phyloP scores from a whole-genome alignment of 2,329 filamentous ascomycete species.

The Colletotrichum tofieldiae region DNA sequence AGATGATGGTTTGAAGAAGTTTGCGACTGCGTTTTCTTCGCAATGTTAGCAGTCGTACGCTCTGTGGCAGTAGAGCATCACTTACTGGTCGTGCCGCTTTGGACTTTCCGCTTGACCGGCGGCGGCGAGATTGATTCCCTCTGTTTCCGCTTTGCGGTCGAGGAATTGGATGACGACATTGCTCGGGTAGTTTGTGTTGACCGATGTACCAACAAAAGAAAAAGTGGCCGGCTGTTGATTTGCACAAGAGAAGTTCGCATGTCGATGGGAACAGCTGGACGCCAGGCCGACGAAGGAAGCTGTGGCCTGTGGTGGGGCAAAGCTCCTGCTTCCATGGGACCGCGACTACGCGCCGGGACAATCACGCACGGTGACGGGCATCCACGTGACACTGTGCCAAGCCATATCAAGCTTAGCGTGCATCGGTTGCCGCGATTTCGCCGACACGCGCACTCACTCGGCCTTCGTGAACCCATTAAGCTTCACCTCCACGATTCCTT shows the following conservation, averaged over 20 bases:
- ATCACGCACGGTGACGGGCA: slow-evolving; percentile 19
- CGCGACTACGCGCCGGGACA: slow-evolving; percentile 26
- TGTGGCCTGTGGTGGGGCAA: slow-evolving; percentile 17
- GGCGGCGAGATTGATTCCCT: slow-evolving; percentile 68
- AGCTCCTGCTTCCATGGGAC: background rate
- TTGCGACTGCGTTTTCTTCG: slow-evolving; percentile 79
- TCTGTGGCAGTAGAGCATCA: background rate
- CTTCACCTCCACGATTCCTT: background rate
- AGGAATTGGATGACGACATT: slow-evolving; percentile 34
- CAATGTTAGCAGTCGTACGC: background rate
- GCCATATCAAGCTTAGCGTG: background rate
- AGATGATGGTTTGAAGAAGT: slow-evolving; percentile 90
- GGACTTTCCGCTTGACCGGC: slow-evolving; percentile 66
- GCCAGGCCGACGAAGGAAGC: slow-evolving; percentile 14
- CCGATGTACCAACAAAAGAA: background rate
- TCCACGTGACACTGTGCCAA: background rate
- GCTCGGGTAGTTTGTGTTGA: background rate
- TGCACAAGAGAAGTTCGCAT: slow-evolving; percentile 14
- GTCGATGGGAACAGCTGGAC: background rate
- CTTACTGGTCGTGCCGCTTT: slow-evolving; percentile 68
- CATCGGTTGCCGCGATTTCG: background rate
- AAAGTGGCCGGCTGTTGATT: background rate
- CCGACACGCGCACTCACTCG: background rate
- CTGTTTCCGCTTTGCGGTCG: slow-evolving; percentile 55
- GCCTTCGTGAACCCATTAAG: background rate